A percentile compares a stretch with the other conserved stretches of the same genome.
phyloP scores from a whole-genome alignment of 768 basidiomycete genomes.

The Udeniomyces megalosporus region DNA sequence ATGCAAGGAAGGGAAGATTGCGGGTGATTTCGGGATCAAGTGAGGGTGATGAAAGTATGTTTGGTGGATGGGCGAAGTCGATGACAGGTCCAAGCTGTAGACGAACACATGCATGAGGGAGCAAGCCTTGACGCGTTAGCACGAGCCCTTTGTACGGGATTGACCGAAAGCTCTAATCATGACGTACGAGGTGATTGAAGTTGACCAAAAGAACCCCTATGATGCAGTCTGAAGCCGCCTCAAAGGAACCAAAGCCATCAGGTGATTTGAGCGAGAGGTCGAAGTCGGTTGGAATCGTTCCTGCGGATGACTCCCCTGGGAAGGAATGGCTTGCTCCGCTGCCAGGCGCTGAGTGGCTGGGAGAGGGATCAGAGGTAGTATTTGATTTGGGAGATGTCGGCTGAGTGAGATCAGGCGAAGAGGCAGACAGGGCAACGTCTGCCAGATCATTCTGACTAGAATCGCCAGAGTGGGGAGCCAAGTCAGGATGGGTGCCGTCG shows the following conservation, averaged over 20 bases:
- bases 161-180: too few species aligned
- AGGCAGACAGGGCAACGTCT: too few species aligned
- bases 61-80: constrained; percentile 38
- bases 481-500: too few species aligned
- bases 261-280: background rate
- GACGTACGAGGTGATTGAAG: constrained; percentile 8
- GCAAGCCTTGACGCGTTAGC: background rate
- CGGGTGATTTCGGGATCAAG: constrained; percentile 70
- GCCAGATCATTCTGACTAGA: too few species aligned
- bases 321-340: too few species aligned
- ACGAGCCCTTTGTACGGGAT: background rate
- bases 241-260: background rate
- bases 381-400: too few species aligned
- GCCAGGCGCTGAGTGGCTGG: too few species aligned
- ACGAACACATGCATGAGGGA: background rate
- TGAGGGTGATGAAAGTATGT: constrained; percentile 36
- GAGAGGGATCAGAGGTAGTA: too few species aligned
- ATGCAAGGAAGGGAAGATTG: constrained; percentile 81
- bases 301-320: background rate
- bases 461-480: too few species aligned
- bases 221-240: background rate
- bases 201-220: constrained; percentile 10
- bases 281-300: background rate
- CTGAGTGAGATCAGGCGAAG: too few species aligned
- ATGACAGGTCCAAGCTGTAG: constrained; percentile 75